Evolutionary conservation across 345 rosid genomes (phyloP).

Genomic region (Pistacia atlantica): DNA sequence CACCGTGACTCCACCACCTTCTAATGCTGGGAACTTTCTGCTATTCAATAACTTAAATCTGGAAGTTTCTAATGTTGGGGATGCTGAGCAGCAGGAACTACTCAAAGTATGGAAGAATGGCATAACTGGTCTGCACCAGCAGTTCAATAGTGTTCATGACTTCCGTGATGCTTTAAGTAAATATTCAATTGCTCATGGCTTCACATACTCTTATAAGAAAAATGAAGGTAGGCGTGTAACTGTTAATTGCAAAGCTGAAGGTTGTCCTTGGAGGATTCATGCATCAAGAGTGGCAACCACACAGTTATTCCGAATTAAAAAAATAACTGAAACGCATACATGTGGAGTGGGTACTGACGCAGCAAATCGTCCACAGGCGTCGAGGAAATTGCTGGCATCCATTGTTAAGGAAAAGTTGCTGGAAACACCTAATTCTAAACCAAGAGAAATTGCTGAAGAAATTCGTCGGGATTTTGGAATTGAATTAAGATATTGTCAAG

Average conservation of each 20-base stretch:
- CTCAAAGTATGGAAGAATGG: constrained; percentile 47
- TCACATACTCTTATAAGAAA: constrained; percentile 50
- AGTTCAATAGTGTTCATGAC: constrained; percentile 49
- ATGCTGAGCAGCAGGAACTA: constrained; percentile 35
- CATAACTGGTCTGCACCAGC: constrained; percentile 58
- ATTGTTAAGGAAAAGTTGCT: constrained; percentile 53
- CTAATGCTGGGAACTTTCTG: constrained; percentile 14
- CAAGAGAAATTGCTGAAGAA: constrained; percentile 48
- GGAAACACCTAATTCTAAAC: constrained; percentile 51
- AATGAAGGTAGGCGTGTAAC: constrained; percentile 52
- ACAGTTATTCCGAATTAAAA: constrained; percentile 47
- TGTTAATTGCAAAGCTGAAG: constrained; percentile 48
- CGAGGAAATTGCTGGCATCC: constrained; percentile 58
- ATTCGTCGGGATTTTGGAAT: constrained; percentile 57
- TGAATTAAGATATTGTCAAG: constrained; percentile 50
- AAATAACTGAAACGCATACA: constrained; percentile 47
- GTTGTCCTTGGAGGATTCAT: constrained; percentile 56
- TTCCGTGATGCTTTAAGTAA: constrained; percentile 57
- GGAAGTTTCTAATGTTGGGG: constrained; percentile 18
- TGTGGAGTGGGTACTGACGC: constrained; percentile 40
- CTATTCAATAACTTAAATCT: background rate
- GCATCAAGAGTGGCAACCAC: constrained; percentile 53
- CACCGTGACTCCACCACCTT: constrained; percentile 5
- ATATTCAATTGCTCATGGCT: constrained; percentile 56
- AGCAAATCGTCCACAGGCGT: constrained; percentile 22